phyloP scores from a whole-genome alignment of 768 basidiomycete species.

The Daedaleopsis nitida region DNA sequence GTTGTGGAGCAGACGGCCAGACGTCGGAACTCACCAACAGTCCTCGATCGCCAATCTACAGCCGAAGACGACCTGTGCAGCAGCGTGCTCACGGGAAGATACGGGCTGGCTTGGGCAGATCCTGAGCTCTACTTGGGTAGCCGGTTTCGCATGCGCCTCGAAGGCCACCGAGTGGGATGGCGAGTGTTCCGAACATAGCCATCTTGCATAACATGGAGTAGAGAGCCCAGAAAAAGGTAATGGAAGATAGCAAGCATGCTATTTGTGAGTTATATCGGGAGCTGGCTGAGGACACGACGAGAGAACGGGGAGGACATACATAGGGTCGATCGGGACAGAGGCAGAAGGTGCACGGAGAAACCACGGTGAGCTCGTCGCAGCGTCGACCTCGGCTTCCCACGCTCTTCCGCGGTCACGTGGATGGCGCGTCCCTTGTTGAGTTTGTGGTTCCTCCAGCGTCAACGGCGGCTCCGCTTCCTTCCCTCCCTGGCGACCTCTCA shows the following conservation, averaged over 20 bases:
- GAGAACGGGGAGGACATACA: too few relatives aligned
- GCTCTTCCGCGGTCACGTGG: slow-evolving; percentile 17
- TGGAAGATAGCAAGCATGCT: neutral
- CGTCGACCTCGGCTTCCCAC: neutral
- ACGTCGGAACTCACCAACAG: neutral
- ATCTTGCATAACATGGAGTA: too few relatives aligned
- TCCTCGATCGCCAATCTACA: neutral
- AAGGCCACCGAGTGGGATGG: too few relatives aligned
- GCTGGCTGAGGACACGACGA: too few relatives aligned
- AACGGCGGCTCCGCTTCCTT: slow-evolving; percentile 8
- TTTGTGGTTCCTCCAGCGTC: slow-evolving; percentile 14
- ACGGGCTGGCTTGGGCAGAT: too few relatives aligned
- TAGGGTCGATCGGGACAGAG: neutral
- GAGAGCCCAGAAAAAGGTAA: neutral
- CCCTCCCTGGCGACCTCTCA: slow-evolving; percentile 1
- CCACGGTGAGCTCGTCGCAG: neutral
- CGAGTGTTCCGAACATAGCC: too few relatives aligned
- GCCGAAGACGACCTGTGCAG: neutral
- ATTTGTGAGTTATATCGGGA: neutral
- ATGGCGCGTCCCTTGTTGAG: slow-evolving; percentile 13
- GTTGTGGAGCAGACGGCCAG: neutral
- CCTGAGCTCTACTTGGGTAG: too few relatives aligned
- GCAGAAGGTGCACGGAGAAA: slow-evolving; percentile 1
- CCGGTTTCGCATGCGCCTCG: too few relatives aligned
- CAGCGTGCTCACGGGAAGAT: too few relatives aligned